Evolutionary conservation across 2,329 filamentous ascomycete species (phyloP).

Genomic region (Colletotrichum simmondsii): DNA sequence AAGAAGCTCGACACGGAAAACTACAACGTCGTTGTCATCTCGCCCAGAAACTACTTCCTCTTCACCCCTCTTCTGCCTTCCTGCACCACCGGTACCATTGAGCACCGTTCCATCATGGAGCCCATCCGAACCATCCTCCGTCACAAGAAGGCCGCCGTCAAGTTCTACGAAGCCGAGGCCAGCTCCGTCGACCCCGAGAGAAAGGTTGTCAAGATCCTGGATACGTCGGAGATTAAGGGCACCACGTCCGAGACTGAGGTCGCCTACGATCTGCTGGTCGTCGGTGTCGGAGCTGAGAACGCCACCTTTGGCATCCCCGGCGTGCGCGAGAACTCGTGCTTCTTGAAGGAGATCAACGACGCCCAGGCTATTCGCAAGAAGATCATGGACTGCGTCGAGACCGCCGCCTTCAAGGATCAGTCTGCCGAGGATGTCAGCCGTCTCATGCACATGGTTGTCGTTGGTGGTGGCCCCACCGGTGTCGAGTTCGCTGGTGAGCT

Average conservation of each 20-base stretch:
- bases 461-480: slow-evolving; percentile 92
- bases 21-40: slow-evolving; percentile 98
- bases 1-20: slow-evolving; percentile 99
- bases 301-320: slow-evolving; percentile 98
- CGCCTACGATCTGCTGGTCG: slow-evolving; percentile 96
- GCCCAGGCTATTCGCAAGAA: slow-evolving; percentile 96
- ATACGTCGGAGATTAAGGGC: slow-evolving; percentile 94
- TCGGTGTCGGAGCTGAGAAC: slow-evolving; percentile 97
- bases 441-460: slow-evolving; percentile 97
- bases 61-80: slow-evolving; percentile 98
- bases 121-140: slow-evolving; percentile 95
- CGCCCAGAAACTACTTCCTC: slow-evolving; percentile 98
- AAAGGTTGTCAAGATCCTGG: slow-evolving; percentile 88
- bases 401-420: slow-evolving; percentile 98
- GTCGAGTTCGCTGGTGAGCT: slow-evolving; percentile 99
- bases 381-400: slow-evolving; percentile 99
- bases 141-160: slow-evolving; percentile 92
- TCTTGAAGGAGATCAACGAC: slow-evolving; percentile 97
- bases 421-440: slow-evolving; percentile 87
- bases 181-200: slow-evolving; percentile 94
- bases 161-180: slow-evolving; percentile 97
- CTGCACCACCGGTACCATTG: slow-evolving; percentile 96
- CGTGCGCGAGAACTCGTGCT: slow-evolving; percentile 94
- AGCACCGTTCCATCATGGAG: slow-evolving; percentile 99
- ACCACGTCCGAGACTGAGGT: slow-evolving; percentile 86